Conservation (phyloP, 352 stramenopile species). For the Globisporangium rhizosaccharum region DNA sequence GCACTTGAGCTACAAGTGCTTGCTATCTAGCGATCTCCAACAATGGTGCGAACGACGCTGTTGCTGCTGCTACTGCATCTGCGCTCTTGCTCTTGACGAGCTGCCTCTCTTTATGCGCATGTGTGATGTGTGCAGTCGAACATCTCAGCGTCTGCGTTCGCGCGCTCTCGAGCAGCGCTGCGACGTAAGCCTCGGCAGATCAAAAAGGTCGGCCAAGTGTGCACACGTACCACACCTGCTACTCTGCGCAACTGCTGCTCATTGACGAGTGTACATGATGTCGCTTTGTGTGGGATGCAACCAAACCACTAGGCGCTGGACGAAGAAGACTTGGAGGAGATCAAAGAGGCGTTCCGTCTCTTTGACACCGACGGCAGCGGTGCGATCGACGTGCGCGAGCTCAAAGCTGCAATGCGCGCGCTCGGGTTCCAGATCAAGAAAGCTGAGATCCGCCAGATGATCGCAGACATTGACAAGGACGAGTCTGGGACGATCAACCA, state of each 20-base stretch:
- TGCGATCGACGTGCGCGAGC: slow-evolving; percentile 89
- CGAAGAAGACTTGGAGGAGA: slow-evolving; percentile 91
- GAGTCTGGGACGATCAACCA: slow-evolving; percentile 85
- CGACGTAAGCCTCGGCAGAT: slow-evolving; percentile 50
- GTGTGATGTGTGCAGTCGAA: slow-evolving; percentile 10
- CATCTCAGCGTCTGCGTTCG: slow-evolving; percentile 64
- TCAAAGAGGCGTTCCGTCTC: slow-evolving; percentile 93
- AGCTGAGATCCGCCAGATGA: slow-evolving; percentile 90
- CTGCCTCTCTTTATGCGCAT: neutral
- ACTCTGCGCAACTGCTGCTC: neutral
- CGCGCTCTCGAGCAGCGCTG: slow-evolving; percentile 48
- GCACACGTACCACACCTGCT: neutral
- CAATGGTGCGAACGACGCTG: too few species aligned
- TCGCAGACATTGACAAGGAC: slow-evolving; percentile 93
- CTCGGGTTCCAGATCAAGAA: slow-evolving; percentile 93
- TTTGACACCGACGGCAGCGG: slow-evolving; percentile 92
- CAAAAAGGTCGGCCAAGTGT: slow-evolving; percentile 40
- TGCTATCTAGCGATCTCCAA: too few species aligned
- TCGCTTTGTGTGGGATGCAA: neutral
- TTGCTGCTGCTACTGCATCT: neutral
- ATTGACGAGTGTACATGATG: neutral
- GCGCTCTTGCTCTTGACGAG: neutral
- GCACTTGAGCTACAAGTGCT: too few species aligned
- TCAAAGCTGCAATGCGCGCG: slow-evolving; percentile 93
- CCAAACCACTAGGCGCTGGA: slow-evolving; percentile 52